Evolutionary conservation across 75 land plant genomes (phyloP), one percentile per base, ranked within the genome.

Genomic region (Pinus albicaulis): DNA sequence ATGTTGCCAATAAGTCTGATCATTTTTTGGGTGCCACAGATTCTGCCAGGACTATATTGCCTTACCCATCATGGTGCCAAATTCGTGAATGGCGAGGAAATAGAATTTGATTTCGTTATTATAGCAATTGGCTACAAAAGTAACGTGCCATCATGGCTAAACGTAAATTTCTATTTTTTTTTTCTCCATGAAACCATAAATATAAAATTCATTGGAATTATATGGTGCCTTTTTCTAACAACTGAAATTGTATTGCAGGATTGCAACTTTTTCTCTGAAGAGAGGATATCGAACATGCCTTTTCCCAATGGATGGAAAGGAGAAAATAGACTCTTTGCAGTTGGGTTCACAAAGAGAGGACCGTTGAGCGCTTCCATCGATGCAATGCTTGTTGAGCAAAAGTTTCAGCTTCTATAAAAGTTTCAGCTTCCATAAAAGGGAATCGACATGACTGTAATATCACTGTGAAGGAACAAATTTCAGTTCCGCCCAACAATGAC

Each of bases 51-150:
- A 11, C 62, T 88, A 56, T 53, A 83, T 55, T 73, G 38, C 55
- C 60, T 91, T 12, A 82, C 89, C n/a, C 13, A 16, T 1, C 56
- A 72, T 16, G 79, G 89, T 3, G 93, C 82, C 0, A 77, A 74
- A 28, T 95, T 92, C 59, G 80, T 76, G 12, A 83, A 95, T 80
- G 92, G 88, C 17, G 69, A 31, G 41, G 72, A 60, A 4, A 80
- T 77, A 68, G 72, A 81, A 1, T 95, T 84, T 52, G 95, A 95
- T 76, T 82, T 90, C 12, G 82, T 95, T 3, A 83, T 95, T 11
- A 64, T 95, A 24, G 91, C 93, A 28, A 95, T 91, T 3, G 98
- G 95, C 5, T 95, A 92, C 84, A 90, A 79, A 76, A 92, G 95
- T 86, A 95, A 93, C 71, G 91, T 93, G 2, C 85, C 90, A 0